Conservation (phyloP, 2,329 filamentous ascomycete species). For the Pestalotiopsis sp. region DNA sequence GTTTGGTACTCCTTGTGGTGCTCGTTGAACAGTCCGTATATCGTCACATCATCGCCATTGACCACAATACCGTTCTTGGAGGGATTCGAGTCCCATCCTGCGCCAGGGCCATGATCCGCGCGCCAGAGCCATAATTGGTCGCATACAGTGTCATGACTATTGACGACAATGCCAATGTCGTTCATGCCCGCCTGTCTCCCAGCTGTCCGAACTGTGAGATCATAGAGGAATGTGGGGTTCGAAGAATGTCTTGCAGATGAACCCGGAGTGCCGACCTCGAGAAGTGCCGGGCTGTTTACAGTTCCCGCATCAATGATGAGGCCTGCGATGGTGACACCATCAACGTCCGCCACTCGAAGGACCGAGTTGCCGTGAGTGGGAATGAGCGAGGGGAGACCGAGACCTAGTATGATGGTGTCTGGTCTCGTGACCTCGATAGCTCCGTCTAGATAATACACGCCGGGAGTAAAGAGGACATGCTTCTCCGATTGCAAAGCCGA, state of each 20-base stretch:
- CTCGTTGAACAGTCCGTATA: conserved; percentile 37
- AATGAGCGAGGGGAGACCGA: conserved; percentile 33
- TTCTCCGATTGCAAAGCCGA: conserved; percentile 28
- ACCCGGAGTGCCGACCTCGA: conserved; percentile 30
- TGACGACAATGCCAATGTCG: conserved; percentile 31
- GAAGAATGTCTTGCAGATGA: conserved; percentile 22
- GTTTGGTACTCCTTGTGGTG: conserved; percentile 36
- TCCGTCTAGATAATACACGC: conserved; percentile 32
- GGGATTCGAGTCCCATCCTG: conserved; percentile 31
- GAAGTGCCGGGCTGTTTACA: conserved; percentile 25
- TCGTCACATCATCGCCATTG: conserved; percentile 32
- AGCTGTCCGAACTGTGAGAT: conserved; percentile 33
- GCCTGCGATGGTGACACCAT: conserved; percentile 33
- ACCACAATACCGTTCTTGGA: conserved; percentile 33
- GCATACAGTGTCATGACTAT: conserved; percentile 32
- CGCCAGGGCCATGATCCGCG: conserved; percentile 33
- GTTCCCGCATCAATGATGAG: conserved; percentile 34
- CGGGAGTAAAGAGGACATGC: conserved; percentile 33
- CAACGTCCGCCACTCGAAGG: conserved; percentile 29
- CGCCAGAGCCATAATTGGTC: conserved; percentile 38
- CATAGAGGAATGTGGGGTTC: conserved; percentile 35
- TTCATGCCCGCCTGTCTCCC: conserved; percentile 27
- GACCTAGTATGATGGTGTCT: conserved; percentile 32
- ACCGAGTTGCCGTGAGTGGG: conserved; percentile 27
- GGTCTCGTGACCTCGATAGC: conserved; percentile 25